Base-by-base conservation (phyloP, 2,329 filamentous ascomycete species). In the Pyrenophora teres region DNA sequence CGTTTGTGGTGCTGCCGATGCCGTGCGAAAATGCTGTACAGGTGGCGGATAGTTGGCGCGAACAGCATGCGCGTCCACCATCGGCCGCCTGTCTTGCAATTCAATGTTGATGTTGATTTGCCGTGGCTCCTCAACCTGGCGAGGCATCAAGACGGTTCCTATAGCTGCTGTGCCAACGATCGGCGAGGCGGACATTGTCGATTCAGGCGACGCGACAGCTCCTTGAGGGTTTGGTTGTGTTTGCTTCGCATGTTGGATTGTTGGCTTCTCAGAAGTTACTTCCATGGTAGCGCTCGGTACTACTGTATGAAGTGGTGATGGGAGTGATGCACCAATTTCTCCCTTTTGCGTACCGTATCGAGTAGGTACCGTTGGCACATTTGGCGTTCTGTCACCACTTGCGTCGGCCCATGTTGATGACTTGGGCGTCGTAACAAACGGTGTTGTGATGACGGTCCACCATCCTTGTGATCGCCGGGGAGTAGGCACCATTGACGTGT, bases 361-460 rank as follows among this genome's bases (percentile, higher is more conserved):
- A 12, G 64, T 56, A 38, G 71, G 70, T n/a, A 74, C 48, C 31
- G 56, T 62, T 10, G 73, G 73, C 18, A 74, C 63, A 18, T 66
- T 64, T 19, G 72, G 72, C n/a, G 65, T 70, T 27, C 48, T 61
- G 6, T 65, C 60, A 0, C 33, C 56, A 6, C 59, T 66, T 21
- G 54, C 60, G 43, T 67, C 62, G 4, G 67, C 68, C 64, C 70
- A 76, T 45, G 72, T 66, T 43, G 68, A 63, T 50, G 72, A 64
- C 62, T 69, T 59, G 40, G 73, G 58, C 54, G 77, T 69, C 45
- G 68, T 64, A 19, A 72, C 66, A 63, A 91, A 91, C 0, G 88
- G 88, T 1, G 88, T 89, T 6, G 83, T 86, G 48, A 92, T 84
- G 59, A 89, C 81, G 63, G 90, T 89, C 88, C 88, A 92, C 88